Conservation (phyloP, 2,329 filamentous ascomycete species). For the Colletotrichum noveboracense region DNA sequence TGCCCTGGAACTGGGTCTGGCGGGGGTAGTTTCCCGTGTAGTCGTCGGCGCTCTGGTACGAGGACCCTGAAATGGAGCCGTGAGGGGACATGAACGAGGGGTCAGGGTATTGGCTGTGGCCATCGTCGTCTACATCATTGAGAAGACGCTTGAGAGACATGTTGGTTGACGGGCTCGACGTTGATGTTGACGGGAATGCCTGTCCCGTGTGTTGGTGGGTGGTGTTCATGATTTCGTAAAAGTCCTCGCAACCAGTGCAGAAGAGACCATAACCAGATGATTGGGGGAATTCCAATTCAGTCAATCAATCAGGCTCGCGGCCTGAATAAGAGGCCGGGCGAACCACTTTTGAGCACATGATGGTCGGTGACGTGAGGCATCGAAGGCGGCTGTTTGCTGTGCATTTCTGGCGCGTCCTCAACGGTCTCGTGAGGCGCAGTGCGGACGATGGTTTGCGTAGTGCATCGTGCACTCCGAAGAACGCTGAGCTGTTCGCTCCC, state of each 20-base stretch:
- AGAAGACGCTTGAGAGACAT: slow-evolving; percentile 22
- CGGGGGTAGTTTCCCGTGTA: neutral
- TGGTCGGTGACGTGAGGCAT: slow-evolving; percentile 9
- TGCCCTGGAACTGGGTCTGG: neutral
- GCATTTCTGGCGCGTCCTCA: neutral
- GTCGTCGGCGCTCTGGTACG: slow-evolving; percentile 13
- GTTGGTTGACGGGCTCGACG: neutral
- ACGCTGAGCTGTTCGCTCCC: neutral
- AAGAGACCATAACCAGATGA: neutral
- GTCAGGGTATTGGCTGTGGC: neutral
- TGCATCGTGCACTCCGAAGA: slow-evolving; percentile 6
- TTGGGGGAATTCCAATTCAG: neutral
- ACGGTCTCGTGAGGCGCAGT: slow-evolving; percentile 9
- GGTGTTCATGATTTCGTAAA: neutral
- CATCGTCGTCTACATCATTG: slow-evolving; percentile 16
- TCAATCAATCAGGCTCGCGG: neutral
- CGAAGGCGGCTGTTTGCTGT: neutral
- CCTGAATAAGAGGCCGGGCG: neutral
- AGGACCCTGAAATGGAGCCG: slow-evolving; percentile 6
- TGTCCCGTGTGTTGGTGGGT: neutral
- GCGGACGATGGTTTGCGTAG: neutral
- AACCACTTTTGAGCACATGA: slow-evolving; percentile 12
- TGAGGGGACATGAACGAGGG: slow-evolving; percentile 5
- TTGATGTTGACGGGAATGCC: neutral
- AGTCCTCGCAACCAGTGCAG: neutral